Conservation (phyloP, 2,329 filamentous ascomycete genomes). For the Plenodomus tracheiphilus region DNA sequence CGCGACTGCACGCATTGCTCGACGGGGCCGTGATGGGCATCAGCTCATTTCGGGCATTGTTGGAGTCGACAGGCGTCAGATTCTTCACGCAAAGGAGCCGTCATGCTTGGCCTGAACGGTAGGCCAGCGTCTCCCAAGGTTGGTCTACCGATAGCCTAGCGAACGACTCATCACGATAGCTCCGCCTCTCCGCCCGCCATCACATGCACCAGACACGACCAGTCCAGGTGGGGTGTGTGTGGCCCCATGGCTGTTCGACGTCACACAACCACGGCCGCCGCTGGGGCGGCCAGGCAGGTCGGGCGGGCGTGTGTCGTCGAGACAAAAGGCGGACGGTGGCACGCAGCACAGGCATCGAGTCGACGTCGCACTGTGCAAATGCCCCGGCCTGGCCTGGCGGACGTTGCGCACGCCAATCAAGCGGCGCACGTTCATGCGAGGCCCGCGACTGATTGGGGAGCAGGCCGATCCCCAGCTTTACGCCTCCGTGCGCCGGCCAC, state of each 20-base stretch:
- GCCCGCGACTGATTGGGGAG: slow-evolving; percentile 15
- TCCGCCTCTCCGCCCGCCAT: slow-evolving; percentile 12
- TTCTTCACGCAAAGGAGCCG: slow-evolving; percentile 10
- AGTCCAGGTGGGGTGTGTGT: too few relatives aligned
- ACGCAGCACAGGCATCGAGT: slow-evolving; percentile 8
- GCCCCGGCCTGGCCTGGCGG: neutral
- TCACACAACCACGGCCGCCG: slow-evolving; percentile 11
- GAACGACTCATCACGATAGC: slow-evolving; percentile 13
- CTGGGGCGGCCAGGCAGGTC: slow-evolving; percentile 2
- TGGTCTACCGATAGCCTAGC: slow-evolving; percentile 8
- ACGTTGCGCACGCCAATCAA: slow-evolving; percentile 19
- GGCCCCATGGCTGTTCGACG: too few relatives aligned
- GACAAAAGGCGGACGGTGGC: slow-evolving; percentile 13
- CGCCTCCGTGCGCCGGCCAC: slow-evolving; percentile 5
- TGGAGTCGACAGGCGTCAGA: neutral
- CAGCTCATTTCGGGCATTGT: neutral
- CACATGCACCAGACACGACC: slow-evolving; percentile 7
- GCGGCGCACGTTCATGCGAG: slow-evolving; percentile 14
- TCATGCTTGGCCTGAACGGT: slow-evolving; percentile 11
- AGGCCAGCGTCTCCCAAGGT: slow-evolving; percentile 2
- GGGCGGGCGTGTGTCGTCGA: slow-evolving; percentile 1
- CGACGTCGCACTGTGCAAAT: neutral
- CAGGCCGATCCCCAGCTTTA: slow-evolving; percentile 7
- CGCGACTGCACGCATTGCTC: neutral
- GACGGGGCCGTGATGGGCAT: neutral